phyloP scores from a whole-genome alignment of 148 eudicot species.

The Nyssa sinensis region DNA sequence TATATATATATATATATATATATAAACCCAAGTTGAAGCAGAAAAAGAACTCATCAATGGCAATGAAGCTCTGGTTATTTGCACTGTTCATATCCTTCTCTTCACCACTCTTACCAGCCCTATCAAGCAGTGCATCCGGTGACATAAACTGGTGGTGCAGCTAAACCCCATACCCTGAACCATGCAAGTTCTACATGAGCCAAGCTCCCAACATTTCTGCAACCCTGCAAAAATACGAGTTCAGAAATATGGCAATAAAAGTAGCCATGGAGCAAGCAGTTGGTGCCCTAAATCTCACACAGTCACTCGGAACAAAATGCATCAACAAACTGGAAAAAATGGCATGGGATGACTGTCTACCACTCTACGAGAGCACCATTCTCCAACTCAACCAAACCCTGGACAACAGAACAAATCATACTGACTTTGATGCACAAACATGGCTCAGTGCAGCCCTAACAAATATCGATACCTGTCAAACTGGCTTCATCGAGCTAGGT shows the following conservation, averaged over 20 bases:
- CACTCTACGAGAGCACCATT: not conserved
- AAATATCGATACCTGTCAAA: conserved; percentile 10
- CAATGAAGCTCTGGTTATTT: too few species aligned
- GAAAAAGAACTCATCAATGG: too few species aligned
- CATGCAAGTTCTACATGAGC: conserved; percentile 45
- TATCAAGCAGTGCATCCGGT: not conserved
- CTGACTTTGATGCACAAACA: not conserved
- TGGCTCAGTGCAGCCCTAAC: conserved; percentile 20
- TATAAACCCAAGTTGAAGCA: too few species aligned
- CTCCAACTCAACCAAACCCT: not conserved
- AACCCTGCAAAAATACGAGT: conserved; percentile 32
- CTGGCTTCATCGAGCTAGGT: conserved; percentile 11
- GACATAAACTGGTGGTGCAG: conserved; percentile 39
- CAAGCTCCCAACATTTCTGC: conserved; percentile 19
- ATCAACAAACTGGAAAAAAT: not conserved
- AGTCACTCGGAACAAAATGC: conserved; percentile 14
- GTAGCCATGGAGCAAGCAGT: conserved; percentile 35
- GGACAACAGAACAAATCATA: not conserved
- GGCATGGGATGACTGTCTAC: not conserved
- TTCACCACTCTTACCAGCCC: not conserved
- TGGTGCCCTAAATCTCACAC: conserved; percentile 26
- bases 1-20: too few species aligned
- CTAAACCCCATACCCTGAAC: conserved; percentile 36
- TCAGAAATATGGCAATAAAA: conserved; percentile 28
- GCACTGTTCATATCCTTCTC: not conserved